Percentiles rank a stretch among this genome's conserved stretches.
Conservation (phyloP, 495 filamentous ascomycete genomes). For the Penicillium malachiteum region DNA sequence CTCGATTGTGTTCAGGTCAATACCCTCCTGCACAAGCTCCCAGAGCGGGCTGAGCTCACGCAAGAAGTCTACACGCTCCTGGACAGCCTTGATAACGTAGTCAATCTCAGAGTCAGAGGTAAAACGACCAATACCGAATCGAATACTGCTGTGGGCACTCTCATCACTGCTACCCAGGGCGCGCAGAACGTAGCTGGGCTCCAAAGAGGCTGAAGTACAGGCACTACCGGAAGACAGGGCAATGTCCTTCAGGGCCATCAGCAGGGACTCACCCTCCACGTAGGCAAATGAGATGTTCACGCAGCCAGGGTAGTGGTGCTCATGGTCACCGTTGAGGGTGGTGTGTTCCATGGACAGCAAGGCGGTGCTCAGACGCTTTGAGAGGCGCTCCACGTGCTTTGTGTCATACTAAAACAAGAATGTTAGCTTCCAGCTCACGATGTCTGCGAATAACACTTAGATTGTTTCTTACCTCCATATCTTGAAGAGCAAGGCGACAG, state of each 20-base stretch:
- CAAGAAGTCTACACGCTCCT: conserved; percentile 84
- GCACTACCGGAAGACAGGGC: conserved; percentile 95
- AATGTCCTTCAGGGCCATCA: conserved; percentile 98
- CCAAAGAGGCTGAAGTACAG: conserved; percentile 93
- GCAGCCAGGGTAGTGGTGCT: conserved; percentile 89
- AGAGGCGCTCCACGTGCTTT: conserved; percentile 76
- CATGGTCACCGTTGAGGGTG: conserved; percentile 79
- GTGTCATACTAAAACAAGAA: conserved; percentile 71
- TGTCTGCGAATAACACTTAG: neutral
- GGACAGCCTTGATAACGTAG: conserved; percentile 94
- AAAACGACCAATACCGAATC: conserved; percentile 96
- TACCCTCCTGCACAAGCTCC: conserved; percentile 96
- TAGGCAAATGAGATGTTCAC: conserved; percentile 99
- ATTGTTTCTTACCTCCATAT: conserved; percentile 73
- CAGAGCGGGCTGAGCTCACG: conserved; percentile 94
- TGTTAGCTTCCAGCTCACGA: conserved; percentile 32
- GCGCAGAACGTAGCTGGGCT: conserved; percentile 92
- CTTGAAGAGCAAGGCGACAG: conserved; percentile 83
- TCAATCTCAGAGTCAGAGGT: conserved; percentile 95
- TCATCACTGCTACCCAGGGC: conserved; percentile 95
- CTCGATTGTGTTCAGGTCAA: conserved; percentile 94
- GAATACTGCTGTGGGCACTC: conserved; percentile 94
- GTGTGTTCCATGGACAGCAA: conserved; percentile 91
- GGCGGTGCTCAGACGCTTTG: conserved; percentile 76
- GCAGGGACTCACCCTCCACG: conserved; percentile 93